Conservation (phyloP, 495 filamentous ascomycete species). For the Xylaria flabelliformis region DNA sequence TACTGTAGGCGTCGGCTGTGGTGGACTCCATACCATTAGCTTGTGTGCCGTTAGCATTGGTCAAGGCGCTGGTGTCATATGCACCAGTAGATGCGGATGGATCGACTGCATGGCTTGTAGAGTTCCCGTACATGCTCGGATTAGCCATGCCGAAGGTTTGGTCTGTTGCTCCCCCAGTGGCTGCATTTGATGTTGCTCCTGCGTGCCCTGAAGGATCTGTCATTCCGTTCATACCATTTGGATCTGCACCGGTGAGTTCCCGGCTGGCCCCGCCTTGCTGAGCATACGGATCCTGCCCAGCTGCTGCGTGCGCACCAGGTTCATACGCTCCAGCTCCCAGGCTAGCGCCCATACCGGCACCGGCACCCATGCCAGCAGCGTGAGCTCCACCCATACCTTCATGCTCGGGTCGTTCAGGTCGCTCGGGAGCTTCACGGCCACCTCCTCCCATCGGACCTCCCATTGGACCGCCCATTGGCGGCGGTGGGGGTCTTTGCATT, state of each 20-base stretch:
- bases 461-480: slow-evolving; percentile 7
- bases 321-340: not conserved
- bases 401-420: slow-evolving; percentile 17
- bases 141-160: slow-evolving; percentile 2
- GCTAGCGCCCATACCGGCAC: not conserved
- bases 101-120: slow-evolving; percentile 1
- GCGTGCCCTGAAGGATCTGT: not conserved
- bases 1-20: not conserved
- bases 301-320: not conserved
- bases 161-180: not conserved
- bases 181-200: not conserved
- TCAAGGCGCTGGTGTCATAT: not conserved
- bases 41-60: not conserved
- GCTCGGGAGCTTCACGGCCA: not conserved
- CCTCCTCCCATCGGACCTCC: slow-evolving; percentile 20
- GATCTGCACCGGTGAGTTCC: not conserved
- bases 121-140: not conserved
- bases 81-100: not conserved
- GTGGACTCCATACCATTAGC: not conserved
- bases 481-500: slow-evolving; percentile 9
- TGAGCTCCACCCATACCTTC: slow-evolving; percentile 12
- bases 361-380: not conserved
- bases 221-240: not conserved
- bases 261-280: slow-evolving; percentile 8
- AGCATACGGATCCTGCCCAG: slow-evolving; percentile 6